Evolutionary conservation across 2,329 filamentous ascomycete species (phyloP), one percentile per base, ranked within the genome.

Genomic region (Verticillium klebahnii): DNA sequence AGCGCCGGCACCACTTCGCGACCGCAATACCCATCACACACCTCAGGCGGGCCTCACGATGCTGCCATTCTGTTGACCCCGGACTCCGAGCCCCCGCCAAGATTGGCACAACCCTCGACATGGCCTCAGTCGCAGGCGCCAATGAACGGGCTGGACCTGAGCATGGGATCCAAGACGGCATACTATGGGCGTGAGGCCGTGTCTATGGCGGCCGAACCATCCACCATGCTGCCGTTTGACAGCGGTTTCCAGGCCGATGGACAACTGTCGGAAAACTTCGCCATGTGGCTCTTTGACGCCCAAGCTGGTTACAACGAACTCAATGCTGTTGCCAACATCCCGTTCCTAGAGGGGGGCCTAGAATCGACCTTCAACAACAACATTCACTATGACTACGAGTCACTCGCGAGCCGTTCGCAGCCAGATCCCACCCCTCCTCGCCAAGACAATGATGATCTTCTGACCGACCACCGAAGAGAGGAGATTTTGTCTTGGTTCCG

Each of bases 281-380:
- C 77, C 23, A 71, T 75, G 17, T 85, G 82, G 82, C 72, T 85
- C 3, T 84, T 85, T 63, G 78, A 83, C 52, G 72, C 77, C 2
- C 77, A 78, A 57, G 74, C 75, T 0, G 73, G 67, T 31, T 78
- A 77, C 56, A 71, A 70, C 39, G 79, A 81, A 5, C 77, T 81
- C 61, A 75, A 62, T 45, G 69, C 71, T 61, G 72, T 81, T 17
- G 69, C 77, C 3, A 76, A 75, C 19, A 67, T 81, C 3, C 79
- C 80, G 1, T 83, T 83, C 61, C 67, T 80, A 5, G 80, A 83
- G 56, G 78, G 78, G 23, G 80, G 80, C 3, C 71, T 83, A 12
- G 81, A 83, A 69, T 82, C 81, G 1, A 75, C 79, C 0, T 80
- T 83, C 62, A 82, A 82, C 70, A 82, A 78, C 67, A 78, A 78